Percentiles rank a stretch among this genome's conserved stretches.
phyloP scores from a whole-genome alignment of 2,329 filamentous ascomycete species.

The Arthroderma uncinatum region DNA sequence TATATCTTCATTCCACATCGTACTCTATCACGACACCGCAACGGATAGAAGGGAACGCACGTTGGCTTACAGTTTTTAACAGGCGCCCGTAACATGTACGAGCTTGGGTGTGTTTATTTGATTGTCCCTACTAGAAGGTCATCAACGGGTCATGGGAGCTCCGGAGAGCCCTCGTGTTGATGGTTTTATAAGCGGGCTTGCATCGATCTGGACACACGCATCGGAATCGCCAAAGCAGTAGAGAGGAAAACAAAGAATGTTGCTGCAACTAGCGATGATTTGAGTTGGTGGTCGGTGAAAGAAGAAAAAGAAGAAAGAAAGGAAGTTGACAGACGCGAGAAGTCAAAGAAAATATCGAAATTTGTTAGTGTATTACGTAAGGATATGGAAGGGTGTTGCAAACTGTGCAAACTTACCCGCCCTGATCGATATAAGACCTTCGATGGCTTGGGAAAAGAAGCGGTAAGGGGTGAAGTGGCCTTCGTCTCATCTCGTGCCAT shows the following conservation, averaged over 20 bases:
- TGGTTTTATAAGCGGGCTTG: conserved; percentile 65
- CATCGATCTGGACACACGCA: conserved; percentile 58
- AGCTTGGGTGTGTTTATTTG: not conserved
- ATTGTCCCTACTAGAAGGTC: conserved; percentile 37
- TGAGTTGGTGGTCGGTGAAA: conserved; percentile 59
- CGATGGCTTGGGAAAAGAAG: too few species aligned
- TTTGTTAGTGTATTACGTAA: not conserved
- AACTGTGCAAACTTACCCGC: not conserved
- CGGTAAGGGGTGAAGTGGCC: too few species aligned
- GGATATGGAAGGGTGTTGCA: not conserved
- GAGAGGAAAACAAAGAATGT: conserved; percentile 31
- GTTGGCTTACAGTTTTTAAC: not conserved
- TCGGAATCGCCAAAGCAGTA: conserved; percentile 60
- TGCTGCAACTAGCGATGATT: conserved; percentile 52
- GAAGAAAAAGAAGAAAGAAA: conserved; percentile 31
- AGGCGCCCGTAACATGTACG: not conserved
- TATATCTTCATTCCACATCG: conserved; percentile 27
- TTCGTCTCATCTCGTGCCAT: not conserved
- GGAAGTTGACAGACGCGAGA: conserved; percentile 14
- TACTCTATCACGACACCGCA: not conserved
- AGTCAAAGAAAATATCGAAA: not conserved
- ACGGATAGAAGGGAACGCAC: not conserved
- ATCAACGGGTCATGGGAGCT: conserved; percentile 37
- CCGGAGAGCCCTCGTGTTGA: conserved; percentile 51
- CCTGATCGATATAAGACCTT: too few species aligned